Conservation (phyloP, 352 stramenopile species). For the Globisporangium parvum region DNA sequence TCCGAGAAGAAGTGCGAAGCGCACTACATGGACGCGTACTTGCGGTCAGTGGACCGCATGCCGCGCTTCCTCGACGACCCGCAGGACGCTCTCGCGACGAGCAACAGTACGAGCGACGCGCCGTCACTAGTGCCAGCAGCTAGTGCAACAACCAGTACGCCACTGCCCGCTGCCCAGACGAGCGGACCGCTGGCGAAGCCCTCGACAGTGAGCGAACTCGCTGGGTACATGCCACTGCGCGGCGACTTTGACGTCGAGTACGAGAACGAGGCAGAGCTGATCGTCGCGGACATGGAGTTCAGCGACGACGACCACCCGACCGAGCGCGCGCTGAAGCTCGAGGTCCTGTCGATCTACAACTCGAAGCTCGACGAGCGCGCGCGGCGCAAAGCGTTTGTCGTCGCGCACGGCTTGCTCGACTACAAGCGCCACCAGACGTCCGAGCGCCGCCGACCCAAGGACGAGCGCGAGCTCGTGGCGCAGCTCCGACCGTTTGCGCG, state of each 20-base stretch:
- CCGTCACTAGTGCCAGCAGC: slow-evolving; percentile 1
- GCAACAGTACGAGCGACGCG: too few species aligned
- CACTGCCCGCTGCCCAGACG: slow-evolving; percentile 1
- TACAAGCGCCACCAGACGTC: slow-evolving; percentile 93
- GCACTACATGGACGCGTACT: slow-evolving; percentile 85
- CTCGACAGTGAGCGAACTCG: slow-evolving; percentile 31
- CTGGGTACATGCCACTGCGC: slow-evolving; percentile 95
- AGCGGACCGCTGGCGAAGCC: neutral
- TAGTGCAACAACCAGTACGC: slow-evolving; percentile 10
- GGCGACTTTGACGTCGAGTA: slow-evolving; percentile 98
- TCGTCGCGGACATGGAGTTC: slow-evolving; percentile 95
- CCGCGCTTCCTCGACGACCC: slow-evolving; percentile 57
- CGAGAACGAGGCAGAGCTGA: slow-evolving; percentile 96
- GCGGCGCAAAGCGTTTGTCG: slow-evolving; percentile 89
- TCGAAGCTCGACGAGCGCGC: slow-evolving; percentile 92
- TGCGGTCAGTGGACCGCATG: slow-evolving; percentile 52
- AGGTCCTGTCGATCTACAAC: slow-evolving; percentile 97
- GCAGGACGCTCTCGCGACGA: neutral
- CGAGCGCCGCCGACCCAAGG: slow-evolving; percentile 87
- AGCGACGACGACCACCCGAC: slow-evolving; percentile 87
- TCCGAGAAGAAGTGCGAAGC: slow-evolving; percentile 84
- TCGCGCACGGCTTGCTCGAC: slow-evolving; percentile 88
- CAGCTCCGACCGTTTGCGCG: slow-evolving; percentile 94
- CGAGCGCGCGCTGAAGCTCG: slow-evolving; percentile 93
- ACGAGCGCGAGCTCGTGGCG: slow-evolving; percentile 93